Evolutionary conservation across 2,329 filamentous ascomycete genomes (phyloP).

Genomic region (Fusarium robinianum): DNA sequence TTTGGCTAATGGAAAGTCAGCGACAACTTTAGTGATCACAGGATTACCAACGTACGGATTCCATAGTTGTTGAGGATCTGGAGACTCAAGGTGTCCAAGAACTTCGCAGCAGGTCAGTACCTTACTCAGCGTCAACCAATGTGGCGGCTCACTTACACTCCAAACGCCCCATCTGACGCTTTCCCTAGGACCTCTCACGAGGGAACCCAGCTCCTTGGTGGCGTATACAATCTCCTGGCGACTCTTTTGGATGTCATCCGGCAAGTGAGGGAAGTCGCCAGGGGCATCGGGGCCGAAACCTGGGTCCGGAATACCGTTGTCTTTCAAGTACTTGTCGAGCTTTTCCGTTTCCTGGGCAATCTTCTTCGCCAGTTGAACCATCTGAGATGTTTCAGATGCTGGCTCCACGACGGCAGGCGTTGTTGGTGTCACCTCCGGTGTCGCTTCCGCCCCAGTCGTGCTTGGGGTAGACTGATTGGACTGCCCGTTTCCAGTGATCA

Average conservation of each 20-base stretch:
- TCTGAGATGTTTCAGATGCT: conserved; percentile 40
- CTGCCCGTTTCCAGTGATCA: conserved; percentile 31
- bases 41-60: conserved; percentile 54
- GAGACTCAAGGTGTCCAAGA: conserved; percentile 55
- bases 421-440: conserved; percentile 1
- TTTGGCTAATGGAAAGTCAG: conserved; percentile 45
- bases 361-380: conserved; percentile 52
- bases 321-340: conserved; percentile 52
- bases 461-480: conserved; percentile 3
- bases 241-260: conserved; percentile 50
- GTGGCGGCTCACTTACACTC: conserved; percentile 57
- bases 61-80: conserved; percentile 55
- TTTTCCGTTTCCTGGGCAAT: conserved; percentile 55
- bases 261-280: conserved; percentile 52
- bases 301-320: conserved; percentile 48
- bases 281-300: conserved; percentile 52
- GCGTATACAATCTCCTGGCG: conserved; percentile 54
- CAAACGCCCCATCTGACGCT: conserved; percentile 57
- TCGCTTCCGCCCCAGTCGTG: conserved; percentile 4
- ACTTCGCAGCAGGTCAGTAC: conserved; percentile 42
- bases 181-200: conserved; percentile 56
- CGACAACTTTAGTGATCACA: conserved; percentile 10
- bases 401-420: conserved; percentile 7
- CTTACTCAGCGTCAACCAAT: too few species aligned
- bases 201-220: conserved; percentile 51